These are phyloP conservation scores for Saccharomycopsis fermentans DNA, from an alignment of 805 yeast genomes.

Conservation along the genomic window DNA sequence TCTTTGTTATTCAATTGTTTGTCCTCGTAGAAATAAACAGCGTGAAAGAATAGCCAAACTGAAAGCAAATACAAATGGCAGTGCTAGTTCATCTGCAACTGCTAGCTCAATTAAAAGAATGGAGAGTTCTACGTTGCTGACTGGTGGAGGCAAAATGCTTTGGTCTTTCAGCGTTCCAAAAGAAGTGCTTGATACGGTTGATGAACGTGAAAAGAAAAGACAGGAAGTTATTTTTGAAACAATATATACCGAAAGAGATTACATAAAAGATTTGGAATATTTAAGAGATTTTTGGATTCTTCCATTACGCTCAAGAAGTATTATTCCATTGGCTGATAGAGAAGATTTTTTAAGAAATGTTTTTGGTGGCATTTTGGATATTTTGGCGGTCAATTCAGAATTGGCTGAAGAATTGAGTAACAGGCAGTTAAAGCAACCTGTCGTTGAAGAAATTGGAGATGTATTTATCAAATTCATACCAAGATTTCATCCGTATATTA, in stretches of 20 bases:
- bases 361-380: conserved; percentile 81
- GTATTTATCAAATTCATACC: conserved; percentile 76
- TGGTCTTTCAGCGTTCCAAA: conserved; percentile 92
- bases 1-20: conserved; percentile 88
- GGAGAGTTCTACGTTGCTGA: conserved; percentile 55
- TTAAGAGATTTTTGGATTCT: conserved; percentile 89
- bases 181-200: conserved; percentile 64
- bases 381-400: conserved; percentile 70
- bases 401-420: conserved; percentile 84
- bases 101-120: conserved; percentile 68
- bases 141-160: conserved; percentile 71
- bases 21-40: conserved; percentile 92
- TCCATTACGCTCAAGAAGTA: conserved; percentile 77
- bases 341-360: conserved; percentile 88
- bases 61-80: conserved; percentile 46
- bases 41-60: conserved; percentile 76
- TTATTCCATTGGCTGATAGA: conserved; percentile 80
- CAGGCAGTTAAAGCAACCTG: conserved; percentile 77
- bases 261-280: conserved; percentile 88
- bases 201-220: conserved; percentile 78
- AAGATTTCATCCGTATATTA: conserved; percentile 82
- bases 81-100: neutral
- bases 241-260: conserved; percentile 87
- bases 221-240: conserved; percentile 94
- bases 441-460: conserved; percentile 81